Conservation (phyloP, 2,329 filamentous ascomycete genomes). For the Colletotrichum coccodes region DNA sequence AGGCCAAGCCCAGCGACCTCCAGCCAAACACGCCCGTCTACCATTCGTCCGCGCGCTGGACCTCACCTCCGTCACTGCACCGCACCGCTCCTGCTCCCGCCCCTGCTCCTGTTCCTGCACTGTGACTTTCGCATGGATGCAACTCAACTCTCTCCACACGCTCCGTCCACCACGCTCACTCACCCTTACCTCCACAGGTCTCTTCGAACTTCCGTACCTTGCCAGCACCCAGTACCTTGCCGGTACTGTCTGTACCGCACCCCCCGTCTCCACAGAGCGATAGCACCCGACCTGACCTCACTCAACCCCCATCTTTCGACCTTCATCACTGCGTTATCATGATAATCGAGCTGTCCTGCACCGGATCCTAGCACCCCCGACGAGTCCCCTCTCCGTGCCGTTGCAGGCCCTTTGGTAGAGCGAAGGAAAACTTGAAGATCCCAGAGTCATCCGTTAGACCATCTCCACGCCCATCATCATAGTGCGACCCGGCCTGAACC, state of each 20-base stretch:
- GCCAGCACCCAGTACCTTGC: conserved; percentile 10
- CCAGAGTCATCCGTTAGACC: background rate
- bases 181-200: background rate
- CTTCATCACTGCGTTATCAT: conserved; percentile 29
- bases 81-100: background rate
- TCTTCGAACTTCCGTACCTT: conserved; percentile 6
- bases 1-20: conserved; percentile 16
- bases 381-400: conserved; percentile 5
- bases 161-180: background rate
- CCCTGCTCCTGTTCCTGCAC: background rate
- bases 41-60: conserved; percentile 22
- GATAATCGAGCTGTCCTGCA: conserved; percentile 25
- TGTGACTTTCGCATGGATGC: conserved; percentile 18
- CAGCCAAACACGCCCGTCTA: conserved; percentile 18
- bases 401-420: conserved; percentile 2
- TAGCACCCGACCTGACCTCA: conserved; percentile 27
- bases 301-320: conserved; percentile 24
- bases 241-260: conserved; percentile 9
- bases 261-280: conserved; percentile 27
- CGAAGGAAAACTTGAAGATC: conserved; percentile 12
- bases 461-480: conserved; percentile 17
- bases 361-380: conserved; percentile 11
- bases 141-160: conserved; percentile 16
- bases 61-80: conserved; percentile 19
- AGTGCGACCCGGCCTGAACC: conserved; percentile 21